Evolutionary conservation across 78 protist genomes (phyloP), one percentile per base, ranked within the genome.

Genomic region (Speleostelium caveatum): DNA sequence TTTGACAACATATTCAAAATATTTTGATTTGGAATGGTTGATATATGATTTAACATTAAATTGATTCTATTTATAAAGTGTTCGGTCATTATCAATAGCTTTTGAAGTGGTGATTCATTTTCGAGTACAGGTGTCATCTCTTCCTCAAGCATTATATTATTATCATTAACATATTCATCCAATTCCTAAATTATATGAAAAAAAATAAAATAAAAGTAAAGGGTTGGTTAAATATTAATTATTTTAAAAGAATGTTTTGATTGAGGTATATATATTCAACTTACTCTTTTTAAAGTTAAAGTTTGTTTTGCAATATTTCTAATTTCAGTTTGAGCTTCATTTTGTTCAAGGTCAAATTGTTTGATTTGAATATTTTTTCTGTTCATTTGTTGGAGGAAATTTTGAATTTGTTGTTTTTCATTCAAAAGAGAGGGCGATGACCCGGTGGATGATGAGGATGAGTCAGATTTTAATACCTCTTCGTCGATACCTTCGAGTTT

Each of bases 71-170:
- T 19, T 19, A 51, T 51, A 19, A 72, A 72, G 7, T 51, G 63
- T 8, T 26, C 19, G 14, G 78, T 72, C 78, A 72, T 72, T 33
- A 72, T 72, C 19, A 51, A 28, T 28, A 72, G 51, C 21, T 72
- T 72, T 22, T n/a, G 28, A 19, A 45, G 39, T 10, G 42, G 12
- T 22, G 33, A 51, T 1, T 72, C 65, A 24, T 45, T 51, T 21
- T 72, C 39, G 1, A 72, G 42, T n/a, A 72, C 22, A 51, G 78
- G 78, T 21, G 33, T 53, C 3, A 30, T 32, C 30, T 72, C 78
- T 5, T 51, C 39, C 3, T 72, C 78, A 2, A 72, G 28, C 3
- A 30, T 2, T n/a, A 58, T 58, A 22, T n/a, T 22, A n/a, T 58
- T 58, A 58, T 58, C 63, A 0, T 1, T 19, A 19, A 38, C 53